Percentiles rank a stretch among this genome's conserved stretches.
Conservation (phyloP, 2,329 filamentous ascomycete genomes). For the Paecilomyces niveus region DNA sequence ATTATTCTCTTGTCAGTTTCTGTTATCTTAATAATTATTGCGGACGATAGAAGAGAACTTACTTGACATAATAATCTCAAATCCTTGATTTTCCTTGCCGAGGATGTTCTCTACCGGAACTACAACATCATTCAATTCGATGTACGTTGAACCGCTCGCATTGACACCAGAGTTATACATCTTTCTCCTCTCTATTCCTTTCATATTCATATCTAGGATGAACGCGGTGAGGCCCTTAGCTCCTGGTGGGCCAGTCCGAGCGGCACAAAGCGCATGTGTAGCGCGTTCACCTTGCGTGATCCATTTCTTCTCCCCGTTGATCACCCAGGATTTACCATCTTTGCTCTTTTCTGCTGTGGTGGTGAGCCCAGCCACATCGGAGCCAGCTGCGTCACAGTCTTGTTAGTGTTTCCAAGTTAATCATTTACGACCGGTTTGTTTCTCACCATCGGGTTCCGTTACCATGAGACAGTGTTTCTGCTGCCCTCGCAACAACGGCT, state of each 20-base stretch:
- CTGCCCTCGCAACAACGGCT: conserved; percentile 51
- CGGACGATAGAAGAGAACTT: conserved; percentile 6
- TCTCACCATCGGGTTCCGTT: conserved; percentile 53
- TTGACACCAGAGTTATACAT: conserved; percentile 62
- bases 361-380: conserved; percentile 57
- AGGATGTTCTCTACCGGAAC: conserved; percentile 64
- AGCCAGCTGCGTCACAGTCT: conserved; percentile 24
- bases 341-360: conserved; percentile 47
- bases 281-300: conserved; percentile 58
- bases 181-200: conserved; percentile 40
- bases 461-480: conserved; percentile 59
- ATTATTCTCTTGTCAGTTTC: no score
- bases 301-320: conserved; percentile 64
- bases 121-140: conserved; percentile 65
- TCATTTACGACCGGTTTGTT: no score
- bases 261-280: conserved; percentile 56
- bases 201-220: conserved; percentile 46
- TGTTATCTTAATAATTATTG: neutral
- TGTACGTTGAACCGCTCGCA: conserved; percentile 56
- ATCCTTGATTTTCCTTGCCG: conserved; percentile 61
- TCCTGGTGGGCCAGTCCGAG: conserved; percentile 51
- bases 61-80: conserved; percentile 66
- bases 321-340: conserved; percentile 48
- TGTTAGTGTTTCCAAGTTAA: no score
- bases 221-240: conserved; percentile 50